Percentiles rank a stretch among this genome's conserved stretches.
phyloP scores from a whole-genome alignment of 2,329 filamentous ascomycete genomes.

The Aspergillus jensenii region DNA sequence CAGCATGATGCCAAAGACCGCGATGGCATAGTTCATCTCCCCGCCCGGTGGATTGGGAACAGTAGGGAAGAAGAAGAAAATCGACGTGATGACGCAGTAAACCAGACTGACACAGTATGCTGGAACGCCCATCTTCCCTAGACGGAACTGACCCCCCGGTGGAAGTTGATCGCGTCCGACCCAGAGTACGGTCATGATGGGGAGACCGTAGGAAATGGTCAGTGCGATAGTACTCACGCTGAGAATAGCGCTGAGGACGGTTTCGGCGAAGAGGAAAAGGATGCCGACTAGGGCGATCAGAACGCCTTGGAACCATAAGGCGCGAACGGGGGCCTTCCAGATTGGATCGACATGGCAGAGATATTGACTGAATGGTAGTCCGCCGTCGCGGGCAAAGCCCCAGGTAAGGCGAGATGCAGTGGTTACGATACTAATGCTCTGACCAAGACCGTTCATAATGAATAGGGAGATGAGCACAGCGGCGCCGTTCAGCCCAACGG shows the following conservation, averaged over 20 bases:
- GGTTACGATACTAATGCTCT: conserved; percentile 53
- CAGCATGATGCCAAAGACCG: conserved; percentile 57
- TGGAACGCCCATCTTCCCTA: conserved; percentile 45
- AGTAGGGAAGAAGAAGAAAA: conserved; percentile 58
- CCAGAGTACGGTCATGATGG: conserved; percentile 50
- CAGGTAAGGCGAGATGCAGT: conserved; percentile 55
- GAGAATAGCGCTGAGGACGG: conserved; percentile 56
- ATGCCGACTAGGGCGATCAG: conserved; percentile 51
- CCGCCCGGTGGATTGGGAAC: conserved; percentile 44
- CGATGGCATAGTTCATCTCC: conserved; percentile 61
- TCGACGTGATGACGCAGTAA: conserved; percentile 53
- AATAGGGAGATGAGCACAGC: conserved; percentile 55
- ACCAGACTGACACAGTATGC: conserved; percentile 52
- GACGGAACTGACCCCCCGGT: conserved; percentile 38
- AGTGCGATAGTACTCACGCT: conserved; percentile 59
- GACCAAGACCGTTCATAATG: conserved; percentile 57
- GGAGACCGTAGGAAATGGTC: conserved; percentile 54
- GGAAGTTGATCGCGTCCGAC: conserved; percentile 56
- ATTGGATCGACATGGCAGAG: conserved; percentile 46
- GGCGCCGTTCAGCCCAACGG: conserved; percentile 42
- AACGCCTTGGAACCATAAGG: conserved; percentile 53
- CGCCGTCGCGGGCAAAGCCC: conserved; percentile 57
- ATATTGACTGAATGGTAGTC: conserved; percentile 47
- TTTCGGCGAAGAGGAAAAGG: conserved; percentile 56
- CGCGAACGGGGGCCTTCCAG: conserved; percentile 55